A percentile compares a stretch with the other conserved stretches of the same genome.
These are phyloP conservation scores for Amanita pseudoporphyria DNA, from an alignment of 768 basidiomycete species.

Conservation along the genomic window DNA sequence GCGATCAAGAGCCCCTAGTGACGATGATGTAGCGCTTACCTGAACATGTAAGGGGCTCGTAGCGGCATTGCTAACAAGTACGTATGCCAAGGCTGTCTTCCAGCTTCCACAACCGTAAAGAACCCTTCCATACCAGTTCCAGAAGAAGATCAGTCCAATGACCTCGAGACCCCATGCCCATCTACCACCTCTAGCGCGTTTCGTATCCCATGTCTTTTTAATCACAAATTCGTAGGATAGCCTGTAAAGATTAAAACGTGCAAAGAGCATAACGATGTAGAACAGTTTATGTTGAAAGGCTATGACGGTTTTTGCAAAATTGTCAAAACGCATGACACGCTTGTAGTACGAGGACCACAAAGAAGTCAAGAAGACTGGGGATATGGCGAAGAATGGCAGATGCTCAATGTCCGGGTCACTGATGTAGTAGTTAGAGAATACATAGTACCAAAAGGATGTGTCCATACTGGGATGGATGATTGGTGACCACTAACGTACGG, in stretches of 20 bases:
- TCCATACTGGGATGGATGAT: slow-evolving; percentile 88
- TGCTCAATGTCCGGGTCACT: slow-evolving; percentile 84
- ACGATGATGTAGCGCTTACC: slow-evolving; percentile 34
- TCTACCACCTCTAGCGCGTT: slow-evolving; percentile 53
- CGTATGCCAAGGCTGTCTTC: slow-evolving; percentile 59
- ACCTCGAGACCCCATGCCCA: slow-evolving; percentile 81
- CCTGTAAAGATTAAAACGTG: slow-evolving; percentile 90
- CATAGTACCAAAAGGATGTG: background rate
- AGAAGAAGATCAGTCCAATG: slow-evolving; percentile 69
- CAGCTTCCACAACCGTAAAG: slow-evolving; percentile 65
- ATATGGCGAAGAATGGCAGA: slow-evolving; percentile 92
- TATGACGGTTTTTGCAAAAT: slow-evolving; percentile 52
- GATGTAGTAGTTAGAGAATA: slow-evolving; percentile 9
- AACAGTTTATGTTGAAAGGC: slow-evolving; percentile 86
- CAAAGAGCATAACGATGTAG: slow-evolving; percentile 84
- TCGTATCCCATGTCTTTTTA: slow-evolving; percentile 53
- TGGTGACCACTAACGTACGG: slow-evolving; percentile 73
- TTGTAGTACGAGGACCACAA: slow-evolving; percentile 95
- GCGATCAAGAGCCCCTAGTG: background rate
- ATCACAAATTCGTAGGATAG: slow-evolving; percentile 75
- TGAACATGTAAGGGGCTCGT: slow-evolving; percentile 93
- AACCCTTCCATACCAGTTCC: slow-evolving; percentile 75
- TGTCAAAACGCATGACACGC: slow-evolving; percentile 73
- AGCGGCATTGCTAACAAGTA: slow-evolving; percentile 76
- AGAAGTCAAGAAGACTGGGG: slow-evolving; percentile 75